Evolutionary conservation across 768 basidiomycete species (phyloP).

Genomic region (Dacryopinax primogenitus): DNA sequence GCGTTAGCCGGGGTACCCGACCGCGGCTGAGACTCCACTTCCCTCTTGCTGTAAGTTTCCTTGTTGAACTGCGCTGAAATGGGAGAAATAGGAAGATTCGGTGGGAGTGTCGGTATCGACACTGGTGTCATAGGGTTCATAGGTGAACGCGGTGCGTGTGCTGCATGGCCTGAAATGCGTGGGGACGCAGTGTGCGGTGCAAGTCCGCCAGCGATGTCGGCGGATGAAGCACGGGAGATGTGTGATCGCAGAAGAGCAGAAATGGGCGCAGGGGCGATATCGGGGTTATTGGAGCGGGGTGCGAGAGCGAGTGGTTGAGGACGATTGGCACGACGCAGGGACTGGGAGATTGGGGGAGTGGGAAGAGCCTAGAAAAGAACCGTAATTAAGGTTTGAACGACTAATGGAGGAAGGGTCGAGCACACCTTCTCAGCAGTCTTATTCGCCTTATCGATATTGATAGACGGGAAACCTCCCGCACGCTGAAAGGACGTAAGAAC

Average conservation of each 20-base stretch:
- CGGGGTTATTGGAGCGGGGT: background rate
- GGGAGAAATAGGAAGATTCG: background rate
- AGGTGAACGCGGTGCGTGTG: background rate
- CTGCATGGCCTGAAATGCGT: background rate
- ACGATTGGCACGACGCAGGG: background rate
- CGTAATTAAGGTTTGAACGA: background rate
- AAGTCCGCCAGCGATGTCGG: background rate
- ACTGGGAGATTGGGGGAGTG: slow-evolving; percentile 3
- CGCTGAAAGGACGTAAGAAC: background rate
- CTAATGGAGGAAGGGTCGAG: background rate
- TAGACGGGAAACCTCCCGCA: background rate
- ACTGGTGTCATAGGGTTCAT: background rate
- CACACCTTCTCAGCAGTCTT: background rate
- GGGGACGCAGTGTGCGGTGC: background rate
- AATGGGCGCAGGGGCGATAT: slow-evolving; percentile 5
- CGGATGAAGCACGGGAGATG: background rate
- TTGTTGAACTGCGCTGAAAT: slow-evolving; percentile 1
- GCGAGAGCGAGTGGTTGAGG: slow-evolving; percentile 6
- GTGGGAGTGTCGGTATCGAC: background rate
- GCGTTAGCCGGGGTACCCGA: background rate
- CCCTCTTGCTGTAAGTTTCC: background rate
- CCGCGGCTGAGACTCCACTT: background rate
- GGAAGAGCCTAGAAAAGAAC: background rate
- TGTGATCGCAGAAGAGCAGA: slow-evolving; percentile 1
- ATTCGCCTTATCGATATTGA: slow-evolving; percentile 3